A percentile compares a stretch with the other conserved stretches of the same genome.
These are phyloP conservation scores for Citrullus amarus DNA, from an alignment of 306 rosid genomes.

Conservation along the genomic window DNA sequence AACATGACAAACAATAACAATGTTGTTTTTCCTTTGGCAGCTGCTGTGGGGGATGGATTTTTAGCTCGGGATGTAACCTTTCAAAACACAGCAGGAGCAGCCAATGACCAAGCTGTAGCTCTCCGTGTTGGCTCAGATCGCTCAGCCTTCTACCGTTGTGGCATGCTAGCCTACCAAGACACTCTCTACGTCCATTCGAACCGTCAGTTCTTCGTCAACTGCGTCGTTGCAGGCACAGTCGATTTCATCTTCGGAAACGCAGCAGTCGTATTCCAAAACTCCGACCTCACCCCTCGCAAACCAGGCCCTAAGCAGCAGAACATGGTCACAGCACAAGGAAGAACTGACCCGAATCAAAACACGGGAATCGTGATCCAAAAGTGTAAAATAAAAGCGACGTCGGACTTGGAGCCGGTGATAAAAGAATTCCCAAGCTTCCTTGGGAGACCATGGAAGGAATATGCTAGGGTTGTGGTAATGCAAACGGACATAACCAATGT, in stretches of 20 bases:
- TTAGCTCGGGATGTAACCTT: background rate
- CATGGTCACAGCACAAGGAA: background rate
- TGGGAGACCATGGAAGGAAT: background rate
- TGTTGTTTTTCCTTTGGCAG: background rate
- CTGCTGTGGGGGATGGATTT: background rate
- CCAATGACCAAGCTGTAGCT: background rate
- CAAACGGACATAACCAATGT: background rate
- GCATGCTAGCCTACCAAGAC: background rate
- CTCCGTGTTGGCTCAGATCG: background rate
- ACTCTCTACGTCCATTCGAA: background rate
- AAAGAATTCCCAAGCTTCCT: background rate
- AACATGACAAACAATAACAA: background rate
- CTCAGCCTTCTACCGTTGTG: background rate
- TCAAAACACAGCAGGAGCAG: background rate
- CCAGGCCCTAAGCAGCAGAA: background rate
- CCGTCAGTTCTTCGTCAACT: background rate
- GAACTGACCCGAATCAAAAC: background rate
- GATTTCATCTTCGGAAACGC: background rate
- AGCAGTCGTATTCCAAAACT: background rate
- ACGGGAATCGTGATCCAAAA: background rate
- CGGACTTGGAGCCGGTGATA: background rate
- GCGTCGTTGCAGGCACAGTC: background rate
- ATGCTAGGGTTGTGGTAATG: background rate
- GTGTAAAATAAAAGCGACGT: background rate
- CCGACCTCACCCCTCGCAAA: background rate